Evolutionary conservation across 768 basidiomycete genomes (phyloP).

Genomic region (Cyathus striatus): DNA sequence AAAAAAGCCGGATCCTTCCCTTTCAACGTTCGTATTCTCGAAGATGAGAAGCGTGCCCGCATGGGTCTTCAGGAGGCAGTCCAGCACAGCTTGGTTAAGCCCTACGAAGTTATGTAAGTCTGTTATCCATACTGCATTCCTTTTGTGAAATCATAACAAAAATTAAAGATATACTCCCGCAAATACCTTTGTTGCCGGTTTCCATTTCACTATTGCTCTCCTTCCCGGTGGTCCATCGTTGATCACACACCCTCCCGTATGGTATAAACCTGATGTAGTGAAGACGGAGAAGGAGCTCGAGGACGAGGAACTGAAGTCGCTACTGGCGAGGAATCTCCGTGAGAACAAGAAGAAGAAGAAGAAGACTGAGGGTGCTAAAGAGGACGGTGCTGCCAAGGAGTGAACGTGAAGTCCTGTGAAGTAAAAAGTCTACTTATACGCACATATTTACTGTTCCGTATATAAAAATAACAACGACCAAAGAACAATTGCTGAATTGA

Average conservation of each 20-base stretch:
- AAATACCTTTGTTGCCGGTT: conserved; percentile 85
- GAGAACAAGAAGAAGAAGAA: conserved; percentile 91
- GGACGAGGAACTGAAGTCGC: conserved; percentile 79
- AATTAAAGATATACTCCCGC: conserved; percentile 65
- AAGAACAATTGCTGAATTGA: too few species aligned
- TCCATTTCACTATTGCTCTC: conserved; percentile 96
- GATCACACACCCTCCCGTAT: conserved; percentile 82
- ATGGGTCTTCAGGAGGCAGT: conserved; percentile 96
- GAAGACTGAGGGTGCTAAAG: conserved; percentile 29
- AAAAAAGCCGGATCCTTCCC: conserved; percentile 98
- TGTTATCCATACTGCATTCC: conserved; percentile 1
- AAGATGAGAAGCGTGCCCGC: conserved; percentile 93
- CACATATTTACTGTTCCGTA: too few species aligned
- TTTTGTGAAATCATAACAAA: neutral
- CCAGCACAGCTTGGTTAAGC: conserved; percentile 88
- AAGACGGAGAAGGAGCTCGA: conserved; percentile 87
- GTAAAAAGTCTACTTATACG: too few species aligned
- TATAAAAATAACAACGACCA: too few species aligned
- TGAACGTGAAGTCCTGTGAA: neutral
- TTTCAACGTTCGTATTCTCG: conserved; percentile 90
- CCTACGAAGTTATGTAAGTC: conserved; percentile 89
- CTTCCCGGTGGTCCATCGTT: conserved; percentile 84
- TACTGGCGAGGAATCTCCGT: conserved; percentile 74
- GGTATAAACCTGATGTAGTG: conserved; percentile 91
- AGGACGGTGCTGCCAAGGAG: conserved; percentile 16